phyloP scores from a whole-genome alignment of 805 yeast species.

The Ogataea degrootiae region DNA sequence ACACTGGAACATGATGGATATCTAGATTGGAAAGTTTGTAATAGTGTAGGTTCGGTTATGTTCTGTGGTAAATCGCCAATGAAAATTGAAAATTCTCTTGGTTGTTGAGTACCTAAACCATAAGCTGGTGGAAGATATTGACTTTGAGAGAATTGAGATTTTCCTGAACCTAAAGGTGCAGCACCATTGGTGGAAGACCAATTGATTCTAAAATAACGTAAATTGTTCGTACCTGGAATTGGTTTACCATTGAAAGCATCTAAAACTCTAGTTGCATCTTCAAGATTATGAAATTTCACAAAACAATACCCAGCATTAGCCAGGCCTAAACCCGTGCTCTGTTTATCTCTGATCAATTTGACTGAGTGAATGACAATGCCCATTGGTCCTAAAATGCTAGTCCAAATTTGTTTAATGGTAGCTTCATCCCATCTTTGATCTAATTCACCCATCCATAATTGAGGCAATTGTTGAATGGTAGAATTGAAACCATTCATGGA shows the following conservation, averaged over 20 bases:
- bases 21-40: slow-evolving; percentile 60
- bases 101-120: slow-evolving; percentile 1
- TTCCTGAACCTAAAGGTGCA: slow-evolving; percentile 11
- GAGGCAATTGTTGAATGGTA: slow-evolving; percentile 28
- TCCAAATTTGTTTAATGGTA: slow-evolving; percentile 65
- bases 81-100: slow-evolving; percentile 60
- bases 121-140: slow-evolving; percentile 1
- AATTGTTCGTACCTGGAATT: slow-evolving; percentile 59
- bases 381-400: slow-evolving; percentile 44
- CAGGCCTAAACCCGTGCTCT: slow-evolving; percentile 27
- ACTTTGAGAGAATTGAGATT: too few species aligned
- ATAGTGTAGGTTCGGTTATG: slow-evolving; percentile 60
- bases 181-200: slow-evolving; percentile 57
- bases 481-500: slow-evolving; percentile 1
- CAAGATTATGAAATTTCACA: slow-evolving; percentile 60
- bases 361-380: slow-evolving; percentile 48
- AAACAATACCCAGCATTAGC: slow-evolving; percentile 76
- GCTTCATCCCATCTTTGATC: slow-evolving; percentile 82
- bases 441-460: slow-evolving; percentile 87
- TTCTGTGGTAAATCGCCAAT: slow-evolving; percentile 82
- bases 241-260: slow-evolving; percentile 57
- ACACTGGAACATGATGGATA: slow-evolving; percentile 74
- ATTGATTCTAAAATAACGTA: slow-evolving; percentile 59
- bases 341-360: slow-evolving; percentile 68
- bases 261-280: slow-evolving; percentile 62